Conservation (phyloP, 345 rosid genomes). For the Heritiera littoralis region DNA sequence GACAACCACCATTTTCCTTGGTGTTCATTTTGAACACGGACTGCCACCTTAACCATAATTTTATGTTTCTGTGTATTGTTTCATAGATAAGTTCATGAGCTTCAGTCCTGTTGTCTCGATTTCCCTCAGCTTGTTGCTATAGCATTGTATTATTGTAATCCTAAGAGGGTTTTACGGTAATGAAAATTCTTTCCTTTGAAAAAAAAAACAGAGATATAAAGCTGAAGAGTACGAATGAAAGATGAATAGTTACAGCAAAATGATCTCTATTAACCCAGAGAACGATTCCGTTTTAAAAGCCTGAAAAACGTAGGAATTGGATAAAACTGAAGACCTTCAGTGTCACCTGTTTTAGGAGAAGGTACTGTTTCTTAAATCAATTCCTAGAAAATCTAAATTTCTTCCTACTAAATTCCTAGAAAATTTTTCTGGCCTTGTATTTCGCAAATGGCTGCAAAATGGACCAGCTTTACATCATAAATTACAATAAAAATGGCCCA, state of each 20-base stretch:
- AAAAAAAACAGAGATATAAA: not conserved
- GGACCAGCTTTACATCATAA: conserved; percentile 37
- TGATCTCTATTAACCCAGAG: not conserved
- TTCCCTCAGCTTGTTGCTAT: too few relatives aligned
- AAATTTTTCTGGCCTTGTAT: conserved; percentile 21
- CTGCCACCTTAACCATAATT: too few relatives aligned
- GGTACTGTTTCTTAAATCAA: conserved; percentile 17
- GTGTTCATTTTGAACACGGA: too few relatives aligned
- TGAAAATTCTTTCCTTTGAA: too few relatives aligned
- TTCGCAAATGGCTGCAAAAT: conserved; percentile 23
- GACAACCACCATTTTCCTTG: too few relatives aligned
- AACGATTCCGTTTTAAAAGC: not conserved
- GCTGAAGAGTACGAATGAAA: not conserved
- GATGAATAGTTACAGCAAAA: not conserved
- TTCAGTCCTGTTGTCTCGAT: too few relatives aligned
- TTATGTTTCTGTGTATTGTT: too few relatives aligned
- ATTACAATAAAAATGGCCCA: conserved; percentile 27
- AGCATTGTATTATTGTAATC: too few relatives aligned
- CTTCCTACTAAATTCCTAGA: not conserved
- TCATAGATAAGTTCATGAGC: too few relatives aligned
- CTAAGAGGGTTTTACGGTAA: too few relatives aligned
- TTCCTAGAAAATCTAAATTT: conserved; percentile 13
- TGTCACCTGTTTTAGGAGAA: conserved; percentile 9
- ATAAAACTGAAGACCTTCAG: conserved; percentile 10
- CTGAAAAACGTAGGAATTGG: not conserved